Evolutionary conservation across 768 basidiomycete species (phyloP).

Genomic region (Boletus sp.): DNA sequence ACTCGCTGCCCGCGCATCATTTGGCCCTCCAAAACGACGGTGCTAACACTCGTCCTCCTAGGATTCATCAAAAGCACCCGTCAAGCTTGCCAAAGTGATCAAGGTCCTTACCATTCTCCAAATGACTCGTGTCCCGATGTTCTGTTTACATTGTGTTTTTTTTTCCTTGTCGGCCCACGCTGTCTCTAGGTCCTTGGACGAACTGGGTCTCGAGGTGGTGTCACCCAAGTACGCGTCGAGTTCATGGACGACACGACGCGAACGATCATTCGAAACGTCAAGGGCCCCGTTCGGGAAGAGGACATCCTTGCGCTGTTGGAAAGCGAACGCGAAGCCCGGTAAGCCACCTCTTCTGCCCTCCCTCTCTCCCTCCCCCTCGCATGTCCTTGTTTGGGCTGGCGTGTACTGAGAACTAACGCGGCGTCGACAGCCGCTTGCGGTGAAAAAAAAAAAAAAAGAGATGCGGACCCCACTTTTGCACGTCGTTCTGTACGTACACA

Average conservation of each 20-base stretch:
- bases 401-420: not conserved
- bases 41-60: slow-evolving; percentile 21
- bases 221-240: slow-evolving; percentile 98
- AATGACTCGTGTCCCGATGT: not conserved
- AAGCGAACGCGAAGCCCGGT: slow-evolving; percentile 99
- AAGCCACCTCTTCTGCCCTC: not conserved
- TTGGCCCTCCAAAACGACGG: too few species aligned
- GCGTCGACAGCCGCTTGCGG: slow-evolving; percentile 22
- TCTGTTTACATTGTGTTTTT: too few species aligned
- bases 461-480: not conserved
- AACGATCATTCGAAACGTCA: slow-evolving; percentile 98
- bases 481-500: not conserved
- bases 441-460: not conserved
- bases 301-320: slow-evolving; percentile 97
- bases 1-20: not conserved
- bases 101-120: slow-evolving; percentile 53
- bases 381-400: too few species aligned
- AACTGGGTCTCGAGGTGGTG: slow-evolving; percentile 98
- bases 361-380: not conserved
- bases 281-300: slow-evolving; percentile 93
- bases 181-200: slow-evolving; percentile 83
- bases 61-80: slow-evolving; percentile 88
- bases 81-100: slow-evolving; percentile 97
- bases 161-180: too few species aligned
- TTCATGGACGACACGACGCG: slow-evolving; percentile 97